phyloP scores from a whole-genome alignment of 2,329 filamentous ascomycete genomes.

The Sarocladiaceae sp. region DNA sequence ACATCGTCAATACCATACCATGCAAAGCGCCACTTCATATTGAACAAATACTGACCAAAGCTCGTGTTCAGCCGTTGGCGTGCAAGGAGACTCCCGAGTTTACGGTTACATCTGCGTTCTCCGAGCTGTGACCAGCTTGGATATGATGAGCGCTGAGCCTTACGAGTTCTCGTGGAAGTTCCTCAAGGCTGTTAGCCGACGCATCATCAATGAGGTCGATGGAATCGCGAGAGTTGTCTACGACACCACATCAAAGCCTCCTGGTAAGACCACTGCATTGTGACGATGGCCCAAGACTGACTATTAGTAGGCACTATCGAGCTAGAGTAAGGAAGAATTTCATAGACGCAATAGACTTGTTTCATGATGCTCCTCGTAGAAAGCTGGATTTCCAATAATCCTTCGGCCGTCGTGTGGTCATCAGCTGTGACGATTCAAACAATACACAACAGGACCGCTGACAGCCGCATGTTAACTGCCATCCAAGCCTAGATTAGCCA shows the following conservation, averaged over 20 bases:
- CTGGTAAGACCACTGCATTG: slow-evolving; percentile 37
- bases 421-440: too few relatives aligned
- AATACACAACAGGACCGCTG: too few relatives aligned
- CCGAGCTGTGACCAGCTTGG: slow-evolving; percentile 36
- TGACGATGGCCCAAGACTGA: too few relatives aligned
- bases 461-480: too few relatives aligned
- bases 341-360: too few relatives aligned
- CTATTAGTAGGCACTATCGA: slow-evolving; percentile 11
- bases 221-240: slow-evolving; percentile 67
- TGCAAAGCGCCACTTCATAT: too few relatives aligned
- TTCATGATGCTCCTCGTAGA: too few relatives aligned
- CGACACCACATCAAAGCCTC: slow-evolving; percentile 37
- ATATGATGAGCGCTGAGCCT: slow-evolving; percentile 66
- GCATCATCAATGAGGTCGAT: slow-evolving; percentile 44
- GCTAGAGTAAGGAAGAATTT: slow-evolving; percentile 9
- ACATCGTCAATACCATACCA: too few relatives aligned
- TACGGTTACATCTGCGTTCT: slow-evolving; percentile 26
- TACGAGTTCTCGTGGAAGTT: slow-evolving; percentile 61
- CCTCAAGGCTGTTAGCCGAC: slow-evolving; percentile 55
- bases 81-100: slow-evolving; percentile 57
- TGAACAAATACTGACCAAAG: too few relatives aligned
- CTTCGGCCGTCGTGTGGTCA: too few relatives aligned
- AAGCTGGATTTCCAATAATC: too few relatives aligned
- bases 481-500: slow-evolving; percentile 1
- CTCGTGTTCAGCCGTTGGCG: slow-evolving; percentile 28